Conservation (phyloP, 768 basidiomycete species). For the Lentinula sp. region DNA sequence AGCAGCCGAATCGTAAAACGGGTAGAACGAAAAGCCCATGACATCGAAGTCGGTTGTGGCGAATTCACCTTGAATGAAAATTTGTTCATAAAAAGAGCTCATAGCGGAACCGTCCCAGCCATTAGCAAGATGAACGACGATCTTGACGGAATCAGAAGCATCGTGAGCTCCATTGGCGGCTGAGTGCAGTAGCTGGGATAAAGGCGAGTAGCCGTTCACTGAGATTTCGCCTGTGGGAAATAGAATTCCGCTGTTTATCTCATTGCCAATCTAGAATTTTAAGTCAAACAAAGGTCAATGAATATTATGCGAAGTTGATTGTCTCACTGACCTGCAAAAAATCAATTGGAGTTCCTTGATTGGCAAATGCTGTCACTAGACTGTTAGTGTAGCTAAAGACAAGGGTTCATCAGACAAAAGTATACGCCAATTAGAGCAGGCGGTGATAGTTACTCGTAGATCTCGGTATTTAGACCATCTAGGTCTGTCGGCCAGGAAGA, state of each 20-base stretch:
- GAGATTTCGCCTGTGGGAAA: constrained; percentile 56
- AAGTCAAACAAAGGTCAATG: not conserved
- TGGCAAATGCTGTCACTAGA: constrained; percentile 42
- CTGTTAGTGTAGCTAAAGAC: constrained; percentile 42
- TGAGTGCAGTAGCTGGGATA: constrained; percentile 57
- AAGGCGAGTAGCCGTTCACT: constrained; percentile 40
- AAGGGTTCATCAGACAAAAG: not conserved
- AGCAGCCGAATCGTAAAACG: constrained; percentile 54
- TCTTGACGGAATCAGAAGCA: constrained; percentile 35
- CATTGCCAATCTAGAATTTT: constrained; percentile 47
- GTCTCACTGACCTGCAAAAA: constrained; percentile 36
- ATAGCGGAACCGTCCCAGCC: constrained; percentile 48
- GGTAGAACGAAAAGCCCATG: constrained; percentile 62
- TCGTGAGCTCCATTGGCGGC: constrained; percentile 46
- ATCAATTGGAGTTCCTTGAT: constrained; percentile 47
- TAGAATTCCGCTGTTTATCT: constrained; percentile 59
- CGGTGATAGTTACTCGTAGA: constrained; percentile 13
- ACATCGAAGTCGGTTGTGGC: constrained; percentile 45
- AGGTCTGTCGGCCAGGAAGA: constrained; percentile 29
- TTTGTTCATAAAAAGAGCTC: constrained; percentile 41
- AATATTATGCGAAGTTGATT: not conserved
- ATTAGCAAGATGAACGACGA: constrained; percentile 56
- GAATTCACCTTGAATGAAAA: constrained; percentile 49
- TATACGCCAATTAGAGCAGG: not conserved
- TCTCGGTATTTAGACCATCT: constrained; percentile 47